These are phyloP conservation scores for Penicillium freii DNA, from an alignment of 2,329 filamentous ascomycete species.

Conservation along the genomic window DNA sequence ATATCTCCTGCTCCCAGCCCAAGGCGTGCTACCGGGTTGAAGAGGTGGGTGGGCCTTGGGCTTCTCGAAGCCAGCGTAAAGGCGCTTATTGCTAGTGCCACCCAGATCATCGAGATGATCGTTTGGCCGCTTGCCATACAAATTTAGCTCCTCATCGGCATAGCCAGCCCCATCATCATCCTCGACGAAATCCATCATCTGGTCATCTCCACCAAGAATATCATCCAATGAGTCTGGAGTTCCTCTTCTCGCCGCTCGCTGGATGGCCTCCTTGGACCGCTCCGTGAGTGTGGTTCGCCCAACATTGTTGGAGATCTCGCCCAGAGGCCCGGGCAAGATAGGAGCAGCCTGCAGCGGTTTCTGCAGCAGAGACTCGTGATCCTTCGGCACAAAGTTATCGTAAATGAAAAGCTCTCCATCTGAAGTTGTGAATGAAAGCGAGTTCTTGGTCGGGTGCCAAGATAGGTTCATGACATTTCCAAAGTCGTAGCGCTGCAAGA, in stretches of 20 bases:
- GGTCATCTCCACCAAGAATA: conserved; percentile 65
- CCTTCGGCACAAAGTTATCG: conserved; percentile 54
- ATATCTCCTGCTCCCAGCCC: conserved; percentile 91
- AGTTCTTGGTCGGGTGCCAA: conserved; percentile 89
- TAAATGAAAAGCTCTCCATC: conserved; percentile 94
- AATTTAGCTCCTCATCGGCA: conserved; percentile 59
- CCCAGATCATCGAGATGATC: conserved; percentile 48
- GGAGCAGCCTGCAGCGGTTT: conserved; percentile 70
- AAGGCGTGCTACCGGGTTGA: conserved; percentile 91
- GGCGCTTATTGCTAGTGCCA: conserved; percentile 52
- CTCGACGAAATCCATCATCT: conserved; percentile 79
- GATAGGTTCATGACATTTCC: conserved; percentile 78
- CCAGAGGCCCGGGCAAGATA: conserved; percentile 76
- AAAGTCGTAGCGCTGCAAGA: conserved; percentile 75
- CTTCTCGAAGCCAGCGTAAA: conserved; percentile 49
- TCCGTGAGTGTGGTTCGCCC: conserved; percentile 56
- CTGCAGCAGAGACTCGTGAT: conserved; percentile 50
- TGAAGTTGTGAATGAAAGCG: conserved; percentile 85
- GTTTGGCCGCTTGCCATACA: conserved; percentile 61
- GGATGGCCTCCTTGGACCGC: conserved; percentile 54
- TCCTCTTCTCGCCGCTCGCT: conserved; percentile 56
- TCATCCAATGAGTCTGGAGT: conserved; percentile 77
- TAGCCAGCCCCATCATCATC: conserved; percentile 97
- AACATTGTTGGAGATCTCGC: conserved; percentile 66
- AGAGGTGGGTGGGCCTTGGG: conserved; percentile 79